Base-by-base conservation (phyloP, 176 grass and related monocot genomes). In the Saccharum officinarum region DNA sequence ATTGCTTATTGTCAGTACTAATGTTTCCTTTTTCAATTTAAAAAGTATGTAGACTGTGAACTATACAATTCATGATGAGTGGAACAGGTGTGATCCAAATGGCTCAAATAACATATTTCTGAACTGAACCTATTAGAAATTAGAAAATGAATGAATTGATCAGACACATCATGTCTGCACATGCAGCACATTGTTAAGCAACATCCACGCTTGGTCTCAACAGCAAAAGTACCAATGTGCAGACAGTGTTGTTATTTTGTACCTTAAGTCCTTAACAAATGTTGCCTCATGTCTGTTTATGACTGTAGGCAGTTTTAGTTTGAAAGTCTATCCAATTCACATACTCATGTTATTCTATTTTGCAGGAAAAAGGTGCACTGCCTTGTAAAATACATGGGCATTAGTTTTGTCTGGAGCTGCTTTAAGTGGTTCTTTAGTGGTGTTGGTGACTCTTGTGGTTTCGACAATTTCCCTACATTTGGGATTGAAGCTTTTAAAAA, bases 361-460 rank as follows among this genome's bases (percentile, higher is more conserved):
- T 82, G 14, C 71, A 89, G 88, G 75, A 71, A 81, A 66, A 86
- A 89, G 75, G 83, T 86, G 13, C 65, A 81, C 75, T 89, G 88
- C 40, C 78, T 89, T 71, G 88, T 86, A 50, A 89, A 89, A 78
- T 82, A 77, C 41, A 86, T 86, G 83, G 12, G 78, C 46, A 72
- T 89, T 54, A 89, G 88, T 89, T 82, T 89, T 86, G 64, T 5
- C 31, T 89, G 88, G 88, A 82, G 88, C 40, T 89, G 77, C 63
- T 89, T 89, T 86, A 86, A 89, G 15, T 89, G 88, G 88, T 89
- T 89, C 72, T 89, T 85, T 52, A 86, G 88, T 82, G 88, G 88
- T 20, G 72, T 77, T 65, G 88, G 83, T 77, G 83, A 89, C 52
- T 86, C 88, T 44, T 86, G 83, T 71, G 88, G 88, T 71, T 89